Conservation (phyloP, 2,329 filamentous ascomycete species). For the Septoria linicola region DNA sequence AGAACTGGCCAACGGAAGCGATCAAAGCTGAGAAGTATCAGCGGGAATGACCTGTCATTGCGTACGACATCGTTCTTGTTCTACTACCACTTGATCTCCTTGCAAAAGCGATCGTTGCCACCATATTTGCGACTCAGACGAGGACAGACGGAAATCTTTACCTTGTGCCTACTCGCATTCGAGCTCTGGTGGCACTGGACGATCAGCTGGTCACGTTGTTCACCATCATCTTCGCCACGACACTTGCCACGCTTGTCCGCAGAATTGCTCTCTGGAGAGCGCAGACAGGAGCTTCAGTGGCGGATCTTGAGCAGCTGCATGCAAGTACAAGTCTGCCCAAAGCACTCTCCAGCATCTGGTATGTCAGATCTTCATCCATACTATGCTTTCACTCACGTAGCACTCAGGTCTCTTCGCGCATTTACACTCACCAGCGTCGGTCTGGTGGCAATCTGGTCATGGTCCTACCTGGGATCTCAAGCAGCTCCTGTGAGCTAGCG, state of each 20-base stretch:
- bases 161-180: neutral
- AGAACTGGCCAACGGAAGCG: neutral
- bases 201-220: slow-evolving; percentile 4
- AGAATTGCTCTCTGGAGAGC: slow-evolving; percentile 7
- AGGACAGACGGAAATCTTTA: slow-evolving; percentile 1
- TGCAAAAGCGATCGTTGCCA: slow-evolving; percentile 1
- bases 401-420: neutral
- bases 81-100: slow-evolving; percentile 2
- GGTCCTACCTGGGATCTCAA: slow-evolving; percentile 6
- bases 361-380: neutral
- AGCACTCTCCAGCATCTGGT: neutral
- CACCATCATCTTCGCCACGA: slow-evolving; percentile 1
- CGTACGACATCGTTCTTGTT: slow-evolving; percentile 1
- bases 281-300: slow-evolving; percentile 4
- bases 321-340: slow-evolving; percentile 3
- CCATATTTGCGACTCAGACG: neutral
- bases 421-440: slow-evolving; percentile 2
- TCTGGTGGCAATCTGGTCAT: slow-evolving; percentile 1
- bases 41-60: neutral
- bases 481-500: neutral
- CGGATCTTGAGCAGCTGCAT: neutral
- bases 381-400: neutral
- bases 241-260: neutral
- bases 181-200: neutral
- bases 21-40: slow-evolving; percentile 1